These are phyloP conservation scores for Peterozyma xylosa DNA, from an alignment of 805 yeast species.

Conservation along the genomic window DNA sequence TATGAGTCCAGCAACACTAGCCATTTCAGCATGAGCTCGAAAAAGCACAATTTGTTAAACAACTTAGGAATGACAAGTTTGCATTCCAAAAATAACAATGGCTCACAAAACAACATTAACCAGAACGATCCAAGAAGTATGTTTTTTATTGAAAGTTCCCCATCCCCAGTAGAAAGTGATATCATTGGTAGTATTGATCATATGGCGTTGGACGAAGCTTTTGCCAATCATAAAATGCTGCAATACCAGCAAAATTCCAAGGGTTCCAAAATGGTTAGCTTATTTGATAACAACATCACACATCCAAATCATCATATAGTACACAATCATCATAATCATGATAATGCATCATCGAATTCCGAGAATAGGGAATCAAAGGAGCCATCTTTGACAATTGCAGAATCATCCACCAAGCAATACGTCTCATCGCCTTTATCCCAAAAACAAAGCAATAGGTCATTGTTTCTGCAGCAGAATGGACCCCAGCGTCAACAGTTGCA, in stretches of 20 bases:
- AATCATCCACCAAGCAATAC: neutral
- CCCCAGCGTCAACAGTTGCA: slow-evolving; percentile 9
- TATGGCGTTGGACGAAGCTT: slow-evolving; percentile 5
- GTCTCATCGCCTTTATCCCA: slow-evolving; percentile 10
- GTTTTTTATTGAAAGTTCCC: slow-evolving; percentile 24
- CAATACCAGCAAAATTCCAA: neutral
- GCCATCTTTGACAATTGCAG: neutral
- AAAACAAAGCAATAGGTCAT: slow-evolving; percentile 7
- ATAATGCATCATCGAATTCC: neutral
- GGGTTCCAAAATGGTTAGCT: neutral
- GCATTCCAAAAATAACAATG: neutral
- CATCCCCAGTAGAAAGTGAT: slow-evolving; percentile 18
- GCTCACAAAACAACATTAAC: neutral
- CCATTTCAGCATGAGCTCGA: neutral
- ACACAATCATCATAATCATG: neutral
- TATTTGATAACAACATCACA: slow-evolving; percentile 1
- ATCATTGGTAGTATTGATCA: slow-evolving; percentile 10
- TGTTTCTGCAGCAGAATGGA: slow-evolving; percentile 7
- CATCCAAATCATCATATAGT: slow-evolving; percentile 8
- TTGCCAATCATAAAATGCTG: neutral
- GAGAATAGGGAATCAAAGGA: neutral
- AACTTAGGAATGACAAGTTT: slow-evolving; percentile 7
- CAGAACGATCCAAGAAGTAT: slow-evolving; percentile 12
- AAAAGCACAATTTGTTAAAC: slow-evolving; percentile 3
- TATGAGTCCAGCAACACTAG: neutral